phyloP scores from a whole-genome alignment of 1,284 basidiomycete species.

The Marasmius oreades region DNA sequence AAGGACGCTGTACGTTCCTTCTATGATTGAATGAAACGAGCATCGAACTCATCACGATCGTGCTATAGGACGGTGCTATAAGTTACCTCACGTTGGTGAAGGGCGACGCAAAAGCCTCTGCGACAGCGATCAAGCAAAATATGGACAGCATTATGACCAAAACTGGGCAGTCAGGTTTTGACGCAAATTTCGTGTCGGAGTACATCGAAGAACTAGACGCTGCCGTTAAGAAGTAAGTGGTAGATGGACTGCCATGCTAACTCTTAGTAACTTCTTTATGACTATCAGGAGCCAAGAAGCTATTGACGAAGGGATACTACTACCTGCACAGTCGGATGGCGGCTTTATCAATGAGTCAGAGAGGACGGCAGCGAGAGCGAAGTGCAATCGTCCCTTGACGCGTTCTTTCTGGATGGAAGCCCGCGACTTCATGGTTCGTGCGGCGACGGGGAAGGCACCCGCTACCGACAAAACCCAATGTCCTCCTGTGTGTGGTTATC shows the following conservation, averaged over 20 bases:
- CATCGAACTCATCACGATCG: not conserved
- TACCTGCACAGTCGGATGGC: too few species aligned
- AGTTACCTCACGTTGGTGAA: constrained; percentile 9
- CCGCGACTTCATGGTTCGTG: not conserved
- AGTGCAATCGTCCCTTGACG: not conserved
- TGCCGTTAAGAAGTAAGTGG: not conserved
- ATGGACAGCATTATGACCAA: constrained; percentile 7
- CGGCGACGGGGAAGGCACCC: not conserved
- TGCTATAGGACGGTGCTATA: constrained; percentile 4
- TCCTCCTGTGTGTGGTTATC: not conserved
- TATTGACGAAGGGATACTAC: too few species aligned
- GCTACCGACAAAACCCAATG: not conserved
- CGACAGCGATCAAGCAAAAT: constrained; percentile 6
- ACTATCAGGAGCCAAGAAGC: not conserved
- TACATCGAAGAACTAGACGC: not conserved
- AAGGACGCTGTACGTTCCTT: constrained; percentile 8
- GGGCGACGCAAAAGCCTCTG: not conserved
- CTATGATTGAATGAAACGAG: too few species aligned
- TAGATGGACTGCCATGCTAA: not conserved
- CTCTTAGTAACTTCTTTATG: not conserved
- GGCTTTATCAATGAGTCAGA: not conserved
- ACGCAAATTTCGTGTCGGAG: not conserved
- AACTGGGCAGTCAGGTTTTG: constrained; percentile 5
- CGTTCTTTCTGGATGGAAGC: not conserved
- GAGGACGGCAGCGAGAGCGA: not conserved